Percentiles rank a stretch among this genome's conserved stretches.
Evolutionary conservation across 2,329 filamentous ascomycete species (phyloP).

Genomic region (Talaromyces funiculosus): DNA sequence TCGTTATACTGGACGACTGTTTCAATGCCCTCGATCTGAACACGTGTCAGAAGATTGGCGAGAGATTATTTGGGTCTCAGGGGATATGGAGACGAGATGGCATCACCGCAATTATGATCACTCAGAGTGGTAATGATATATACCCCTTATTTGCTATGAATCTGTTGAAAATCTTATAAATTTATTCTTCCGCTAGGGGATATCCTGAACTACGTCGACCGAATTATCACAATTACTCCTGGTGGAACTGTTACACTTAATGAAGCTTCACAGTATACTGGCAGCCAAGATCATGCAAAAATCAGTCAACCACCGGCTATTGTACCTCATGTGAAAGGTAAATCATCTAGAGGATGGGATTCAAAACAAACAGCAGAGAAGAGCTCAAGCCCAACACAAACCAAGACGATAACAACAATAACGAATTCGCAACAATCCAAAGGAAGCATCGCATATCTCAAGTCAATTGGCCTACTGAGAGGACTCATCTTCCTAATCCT

Average conservation of each 20-base stretch:
- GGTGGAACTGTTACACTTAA: not conserved
- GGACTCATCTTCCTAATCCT: not conserved
- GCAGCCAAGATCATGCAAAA: not conserved
- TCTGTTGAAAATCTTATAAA: not conserved
- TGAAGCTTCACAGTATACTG: not conserved
- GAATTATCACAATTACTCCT: not conserved
- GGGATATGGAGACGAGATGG: not conserved
- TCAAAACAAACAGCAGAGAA: not conserved
- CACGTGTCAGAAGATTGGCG: not conserved
- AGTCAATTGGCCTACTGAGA: not conserved
- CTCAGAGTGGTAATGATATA: not conserved
- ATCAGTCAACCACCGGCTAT: not conserved
- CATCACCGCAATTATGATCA: not conserved
- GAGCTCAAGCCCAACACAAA: not conserved
- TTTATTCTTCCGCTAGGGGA: not conserved
- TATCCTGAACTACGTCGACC: not conserved
- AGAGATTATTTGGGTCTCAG: not conserved
- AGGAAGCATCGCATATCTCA: not conserved
- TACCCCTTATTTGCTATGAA: not conserved
- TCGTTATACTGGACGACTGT: not conserved
- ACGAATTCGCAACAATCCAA: not conserved
- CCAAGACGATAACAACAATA: not conserved
- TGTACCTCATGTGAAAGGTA: not conserved
- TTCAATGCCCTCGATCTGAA: not conserved
- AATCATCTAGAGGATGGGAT: not conserved